Base-by-base conservation (phyloP, 257 asterid genomes). In the Ilex aquifolium region DNA sequence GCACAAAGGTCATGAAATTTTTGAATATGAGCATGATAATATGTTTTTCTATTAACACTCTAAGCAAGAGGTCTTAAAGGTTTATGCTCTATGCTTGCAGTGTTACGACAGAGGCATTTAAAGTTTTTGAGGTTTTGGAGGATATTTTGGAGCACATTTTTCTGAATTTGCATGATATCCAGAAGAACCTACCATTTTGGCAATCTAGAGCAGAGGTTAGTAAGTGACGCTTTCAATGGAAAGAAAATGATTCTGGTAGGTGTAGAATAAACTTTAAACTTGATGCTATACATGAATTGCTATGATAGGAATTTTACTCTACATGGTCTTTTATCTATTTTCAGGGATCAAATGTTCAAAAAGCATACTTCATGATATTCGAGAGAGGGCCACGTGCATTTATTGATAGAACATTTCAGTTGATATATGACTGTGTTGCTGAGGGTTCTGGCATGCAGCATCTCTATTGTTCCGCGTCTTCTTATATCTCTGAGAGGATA, bases 291-390 rank as follows among this genome's bases (percentile, higher is more conserved):
- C 42, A 36, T 36, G 42, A 36, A 36, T 36, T 36, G 8, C 8
- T 5, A 36, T 36, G 5, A 7, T 5, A 1, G 42, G 8, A 36
- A 36, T 36, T 7, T 36, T 36, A 36, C 42, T 7, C 42, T 36
- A 36, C 42, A 36, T 36, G 42, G 42, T 36, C 8, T 21, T 49
- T 50, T 65, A 44, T 48, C 56, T 68, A 13, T 46, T 77, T 72
- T 65, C 77, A 93, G 99, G 90, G 85, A 31, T 82, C 99, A 55
- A 80, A 76, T 82, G 79, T 82, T 71, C 85, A 62, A 66, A 84
- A 82, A 68, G 95, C 95, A 57, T 93, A 85, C 80, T 93, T 89
- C 79, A 85, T 93, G 96, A 73, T 93, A 59, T 93, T 97, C 44
- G 90, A 87, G 72, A 78, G 95, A 68, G 99, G 99, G 61, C 97